A percentile compares a stretch with the other conserved stretches of the same genome.
These are phyloP conservation scores for Choricystis sp. DNA, from an alignment of 139 green algal genomes.

Conservation along the genomic window DNA sequence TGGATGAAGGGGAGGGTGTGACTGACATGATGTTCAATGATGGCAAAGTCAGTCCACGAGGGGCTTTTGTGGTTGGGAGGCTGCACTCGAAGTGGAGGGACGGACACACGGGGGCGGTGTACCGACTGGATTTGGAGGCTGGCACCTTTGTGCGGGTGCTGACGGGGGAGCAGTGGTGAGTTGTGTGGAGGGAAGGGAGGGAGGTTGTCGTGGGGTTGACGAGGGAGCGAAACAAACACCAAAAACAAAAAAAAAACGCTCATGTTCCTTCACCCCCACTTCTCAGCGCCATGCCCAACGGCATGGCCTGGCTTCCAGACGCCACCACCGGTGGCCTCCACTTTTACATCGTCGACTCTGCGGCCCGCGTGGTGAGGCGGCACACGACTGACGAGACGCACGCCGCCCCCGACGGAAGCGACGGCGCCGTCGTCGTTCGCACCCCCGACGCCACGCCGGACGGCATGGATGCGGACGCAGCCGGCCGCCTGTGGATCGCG, in stretches of 20 bases:
- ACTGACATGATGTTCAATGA: not conserved
- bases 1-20: no score
- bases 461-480: not conserved
- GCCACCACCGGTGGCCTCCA: no score
- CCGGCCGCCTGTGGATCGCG: not conserved
- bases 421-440: no score
- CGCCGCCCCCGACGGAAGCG: no score
- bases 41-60: not conserved
- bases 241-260: no score
- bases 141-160: not conserved
- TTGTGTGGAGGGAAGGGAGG: no score
- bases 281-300: not conserved
- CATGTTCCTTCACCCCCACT: no score
- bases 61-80: not conserved
- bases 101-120: not conserved
- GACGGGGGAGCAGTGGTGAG: not conserved
- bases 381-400: no score
- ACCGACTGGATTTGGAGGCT: no score
- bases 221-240: no score
- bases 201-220: no score
- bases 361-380: not conserved
- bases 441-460: not conserved
- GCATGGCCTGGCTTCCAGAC: not conserved
- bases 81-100: not conserved
- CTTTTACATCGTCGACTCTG: not conserved